Percentiles rank a stretch among this genome's conserved stretches.
Conservation (phyloP, 164 flowering plant species). For the Vitis labrusca region DNA sequence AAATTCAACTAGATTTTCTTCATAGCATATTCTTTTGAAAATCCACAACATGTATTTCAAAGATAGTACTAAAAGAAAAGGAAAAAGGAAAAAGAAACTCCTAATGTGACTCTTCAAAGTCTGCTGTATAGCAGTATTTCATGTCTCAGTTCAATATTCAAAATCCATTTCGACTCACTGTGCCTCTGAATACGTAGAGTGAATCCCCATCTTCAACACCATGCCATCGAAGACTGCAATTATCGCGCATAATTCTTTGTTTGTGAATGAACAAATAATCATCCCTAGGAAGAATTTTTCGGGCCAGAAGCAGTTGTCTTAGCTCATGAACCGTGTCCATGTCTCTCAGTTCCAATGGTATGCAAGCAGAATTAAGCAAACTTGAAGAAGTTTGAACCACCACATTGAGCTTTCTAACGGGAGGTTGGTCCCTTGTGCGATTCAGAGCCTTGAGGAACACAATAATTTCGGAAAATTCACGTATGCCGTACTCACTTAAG, state of each 20-base stretch:
- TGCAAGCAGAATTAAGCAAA: slow-evolving; percentile 52
- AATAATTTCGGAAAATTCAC: slow-evolving; percentile 52
- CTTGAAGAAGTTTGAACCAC: slow-evolving; percentile 62
- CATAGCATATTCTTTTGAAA: too few species aligned
- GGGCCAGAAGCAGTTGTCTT: slow-evolving; percentile 41
- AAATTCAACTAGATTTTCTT: too few species aligned
- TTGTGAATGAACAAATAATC: slow-evolving; percentile 87
- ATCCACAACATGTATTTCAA: too few species aligned
- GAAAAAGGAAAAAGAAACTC: too few species aligned
- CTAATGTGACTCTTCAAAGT: too few species aligned
- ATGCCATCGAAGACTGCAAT: slow-evolving; percentile 72
- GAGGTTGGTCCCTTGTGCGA: slow-evolving; percentile 31
- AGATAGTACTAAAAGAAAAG: too few species aligned
- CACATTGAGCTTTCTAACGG: slow-evolving; percentile 36
- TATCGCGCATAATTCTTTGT: slow-evolving; percentile 75
- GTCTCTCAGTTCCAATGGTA: slow-evolving; percentile 63
- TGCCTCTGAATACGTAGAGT: slow-evolving; percentile 76
- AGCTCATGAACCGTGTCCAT: slow-evolving; percentile 50
- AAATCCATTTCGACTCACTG: slow-evolving; percentile 37
- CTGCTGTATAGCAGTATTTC: too few species aligned
- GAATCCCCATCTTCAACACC: slow-evolving; percentile 78
- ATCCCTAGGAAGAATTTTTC: slow-evolving; percentile 57
- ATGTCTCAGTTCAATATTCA: background rate
- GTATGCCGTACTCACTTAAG: slow-evolving; percentile 60
- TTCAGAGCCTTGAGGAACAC: slow-evolving; percentile 38